Base-by-base conservation (phyloP, 345 rosid genomes). In the Linum lewisii region DNA sequence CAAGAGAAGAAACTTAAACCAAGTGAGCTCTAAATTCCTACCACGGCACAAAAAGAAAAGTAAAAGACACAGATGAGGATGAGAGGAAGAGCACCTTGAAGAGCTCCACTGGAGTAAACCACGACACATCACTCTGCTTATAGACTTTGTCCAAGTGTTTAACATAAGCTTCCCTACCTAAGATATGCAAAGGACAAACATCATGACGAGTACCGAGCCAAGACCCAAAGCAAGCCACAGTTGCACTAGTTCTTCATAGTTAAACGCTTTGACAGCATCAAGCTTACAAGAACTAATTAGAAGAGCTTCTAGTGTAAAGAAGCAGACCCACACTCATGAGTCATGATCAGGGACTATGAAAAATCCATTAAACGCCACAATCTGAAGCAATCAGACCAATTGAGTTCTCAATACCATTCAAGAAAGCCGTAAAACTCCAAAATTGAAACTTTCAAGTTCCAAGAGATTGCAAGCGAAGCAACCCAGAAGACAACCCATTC, bases 21-120 rank as follows among this genome's bases (percentile, higher is more conserved):
- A 42, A 4, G 18, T 34, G 5, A 11, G 38, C 38, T 34, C 38
- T 5, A 34, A 61, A 22, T 36, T 66, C 44, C 59, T 8, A 62
- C 42, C 25, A 68, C n/a, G n/a, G 25, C 34, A 73, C 63, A 20
- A 54, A 51, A 44, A 47, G 16, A 59, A 54, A 55, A 51, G 18
- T 57, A 23, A 53, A 59, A 47, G 13, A 59, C 49, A 60, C 10
- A 24, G 29, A 54, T 8, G 1, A 60, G 45, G 24, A 61, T 13
- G 59, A 67, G 62, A 66, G 14, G 56, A 23, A 57, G 29, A 53
- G 57, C 69, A 86, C 99, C 99, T 89, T 93, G 69, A 89, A 93
- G 54, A 93, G 95, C 83, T 93, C 99, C 32, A 89, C 95, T 10
- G 99, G 99, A 57, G 99, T 93, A 78, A 89, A 93, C 99, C 99